Evolutionary conservation across 1,139 yeast genomes (phyloP), one percentile per base, ranked within the genome.

Genomic region (Trichomonascaceae sp.): DNA sequence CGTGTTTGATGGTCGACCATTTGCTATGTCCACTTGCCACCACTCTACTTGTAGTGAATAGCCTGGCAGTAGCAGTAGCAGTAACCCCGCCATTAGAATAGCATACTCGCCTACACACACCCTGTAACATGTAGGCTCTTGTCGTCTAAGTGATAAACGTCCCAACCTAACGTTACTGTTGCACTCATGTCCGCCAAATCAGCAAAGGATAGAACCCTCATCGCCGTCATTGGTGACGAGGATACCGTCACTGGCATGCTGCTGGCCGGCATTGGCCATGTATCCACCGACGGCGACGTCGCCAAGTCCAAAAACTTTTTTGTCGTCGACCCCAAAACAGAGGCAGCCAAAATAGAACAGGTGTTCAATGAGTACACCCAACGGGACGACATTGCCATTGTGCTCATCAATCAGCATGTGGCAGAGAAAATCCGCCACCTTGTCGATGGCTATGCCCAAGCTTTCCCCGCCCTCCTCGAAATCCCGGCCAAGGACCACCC

Each of bases 401-500:
- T 89, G 42, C 67, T 89, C 54, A 85, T 89, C 54, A 89, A 87
- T 57, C 99, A 89, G 58, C 95, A 85, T 59, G 67, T 54, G 47
- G 98, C 98, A 9, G 97, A 92, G 51, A 69, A 74, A 49, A 89
- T 89, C 39, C 71, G 99, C 57, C 69, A 67, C 46, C 69, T 71
- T 45, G 85, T 89, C 32, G 99, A 92, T 52, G 67, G 71, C 32
- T 89, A 71, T 59, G 75, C 93, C 23, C 75, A 76, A 47, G 94
- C 98, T 8, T 89, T 89, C 60, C 99, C 99, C 5, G 96, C 98
- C 3, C 75, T 89, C 34, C 67, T 89, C 52, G 99, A 89, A 60
- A 89, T 89, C 46, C 99, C 99, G 27, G 82, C 97, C 13, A 89
- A 89, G 64, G 99, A 89, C 54, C 97, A 89, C 56, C 98, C 99